Evolutionary conservation across 768 basidiomycete species (phyloP).

Genomic region (Phaeotremella skinneri): DNA sequence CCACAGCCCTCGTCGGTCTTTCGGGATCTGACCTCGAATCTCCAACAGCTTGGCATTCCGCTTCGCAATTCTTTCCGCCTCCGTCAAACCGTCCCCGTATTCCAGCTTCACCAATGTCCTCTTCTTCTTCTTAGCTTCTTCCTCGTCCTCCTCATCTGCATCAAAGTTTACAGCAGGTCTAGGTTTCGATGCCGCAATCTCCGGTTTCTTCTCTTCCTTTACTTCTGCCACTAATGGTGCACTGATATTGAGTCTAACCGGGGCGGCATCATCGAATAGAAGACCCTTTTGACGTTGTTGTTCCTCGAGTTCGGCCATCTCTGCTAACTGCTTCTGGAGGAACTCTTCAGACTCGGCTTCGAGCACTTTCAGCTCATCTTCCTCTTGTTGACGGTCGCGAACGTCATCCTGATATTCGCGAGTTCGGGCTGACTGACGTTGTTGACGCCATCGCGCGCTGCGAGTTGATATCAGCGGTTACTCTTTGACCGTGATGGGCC

Average conservation of each 20-base stretch:
- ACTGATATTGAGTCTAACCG: constrained; percentile 74
- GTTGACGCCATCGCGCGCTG: constrained; percentile 81
- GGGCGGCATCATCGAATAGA: constrained; percentile 84
- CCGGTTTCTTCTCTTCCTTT: constrained; percentile 53
- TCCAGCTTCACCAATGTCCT: constrained; percentile 86
- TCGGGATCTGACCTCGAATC: constrained; percentile 70
- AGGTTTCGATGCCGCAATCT: constrained; percentile 13
- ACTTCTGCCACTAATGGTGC: constrained; percentile 56
- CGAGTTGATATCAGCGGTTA: neutral
- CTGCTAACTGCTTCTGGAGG: constrained; percentile 89
- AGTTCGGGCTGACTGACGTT: constrained; percentile 67
- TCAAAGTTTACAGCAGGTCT: constrained; percentile 60
- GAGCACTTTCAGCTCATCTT: constrained; percentile 80
- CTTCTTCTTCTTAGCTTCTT: constrained; percentile 74
- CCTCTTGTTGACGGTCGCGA: constrained; percentile 76
- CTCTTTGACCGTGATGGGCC: constrained; percentile 2
- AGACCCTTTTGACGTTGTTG: constrained; percentile 88
- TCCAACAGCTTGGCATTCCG: constrained; percentile 75
- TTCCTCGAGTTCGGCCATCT: constrained; percentile 86
- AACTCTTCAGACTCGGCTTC: constrained; percentile 90
- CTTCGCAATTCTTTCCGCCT: constrained; percentile 72
- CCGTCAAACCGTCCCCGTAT: constrained; percentile 30
- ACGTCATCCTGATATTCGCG: constrained; percentile 77
- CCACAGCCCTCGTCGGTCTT: constrained; percentile 62
- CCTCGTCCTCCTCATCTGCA: constrained; percentile 83